These are phyloP conservation scores for Hypholoma sublateritium DNA, from an alignment of 768 basidiomycete species.

Conservation along the genomic window DNA sequence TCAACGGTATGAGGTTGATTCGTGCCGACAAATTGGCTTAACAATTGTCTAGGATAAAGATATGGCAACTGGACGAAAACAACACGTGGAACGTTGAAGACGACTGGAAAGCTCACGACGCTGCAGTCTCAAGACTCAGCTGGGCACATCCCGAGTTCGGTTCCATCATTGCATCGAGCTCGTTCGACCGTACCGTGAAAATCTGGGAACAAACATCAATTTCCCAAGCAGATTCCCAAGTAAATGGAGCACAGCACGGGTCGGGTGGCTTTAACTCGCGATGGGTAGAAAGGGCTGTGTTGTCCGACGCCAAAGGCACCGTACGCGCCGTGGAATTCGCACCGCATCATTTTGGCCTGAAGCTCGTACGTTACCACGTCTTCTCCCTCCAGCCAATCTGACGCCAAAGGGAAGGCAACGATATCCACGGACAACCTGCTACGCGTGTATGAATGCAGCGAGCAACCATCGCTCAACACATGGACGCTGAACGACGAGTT, in stretches of 20 bases:
- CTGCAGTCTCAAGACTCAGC: conserved; percentile 44
- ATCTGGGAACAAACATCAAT: conserved; percentile 76
- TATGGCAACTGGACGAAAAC: conserved; percentile 80
- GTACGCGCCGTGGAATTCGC: conserved; percentile 87
- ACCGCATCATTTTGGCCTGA: conserved; percentile 84
- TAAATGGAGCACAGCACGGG: conserved; percentile 20
- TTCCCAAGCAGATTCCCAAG: conserved; percentile 23
- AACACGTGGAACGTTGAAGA: conserved; percentile 80
- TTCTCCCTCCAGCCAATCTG: neutral
- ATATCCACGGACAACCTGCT: conserved; percentile 87
- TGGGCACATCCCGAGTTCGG: conserved; percentile 97
- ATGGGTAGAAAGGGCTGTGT: conserved; percentile 74
- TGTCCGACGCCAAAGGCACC: conserved; percentile 84
- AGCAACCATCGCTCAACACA: conserved; percentile 66
- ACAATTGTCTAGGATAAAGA: conserved; percentile 63
- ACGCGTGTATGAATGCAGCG: conserved; percentile 88
- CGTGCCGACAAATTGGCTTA: neutral
- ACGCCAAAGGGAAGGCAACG: conserved; percentile 58
- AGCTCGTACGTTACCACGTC: conserved; percentile 57
- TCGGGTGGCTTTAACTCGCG: conserved; percentile 34
- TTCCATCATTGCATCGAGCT: conserved; percentile 79
- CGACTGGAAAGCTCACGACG: conserved; percentile 80
- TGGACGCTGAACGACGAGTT: conserved; percentile 80
- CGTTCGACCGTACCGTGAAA: conserved; percentile 90
- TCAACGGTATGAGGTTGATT: conserved; percentile 54